Evolutionary conservation across 2,329 filamentous ascomycete genomes (phyloP), one percentile per base, ranked within the genome.

Genomic region (Nemania bipapillata): DNA sequence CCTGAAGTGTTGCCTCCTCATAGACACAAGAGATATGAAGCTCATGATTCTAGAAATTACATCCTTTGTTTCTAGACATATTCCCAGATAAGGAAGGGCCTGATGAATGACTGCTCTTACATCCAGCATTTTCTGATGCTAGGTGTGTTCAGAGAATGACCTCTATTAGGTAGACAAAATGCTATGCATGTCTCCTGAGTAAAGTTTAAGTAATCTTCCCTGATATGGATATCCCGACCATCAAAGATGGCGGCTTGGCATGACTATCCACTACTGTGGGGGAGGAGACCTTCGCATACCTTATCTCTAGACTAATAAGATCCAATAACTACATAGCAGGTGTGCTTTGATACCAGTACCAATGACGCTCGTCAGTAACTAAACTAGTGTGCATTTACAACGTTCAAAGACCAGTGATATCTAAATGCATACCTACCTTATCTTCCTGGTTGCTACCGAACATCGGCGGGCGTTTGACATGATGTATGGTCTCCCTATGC

Each of bases 241-340:
- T 45, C 22, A 7, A 26, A 50, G 47, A 54, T 35, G 50, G 12
- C 17, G 26, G 50, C 50, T 54, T 54, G 50, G 50, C 50, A 35
- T 54, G 26, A 30, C 17, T 28, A 7, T 12, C 22, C n/a, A 17
- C 49, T 26, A 50, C 22, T 59, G 57, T 49, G 65, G 60, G 61
- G 32, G 61, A 64, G 47, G 37, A 30, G 55, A 32, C 49, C 40
- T 32, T 45, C 47, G 32, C 26, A 54, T 59, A 49, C 57, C 52
- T 66, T 65, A 61, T 65, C 65, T 68, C 61, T 52, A 32, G 40
- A 53, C 58, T 57, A 53, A 53, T n/a, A n/a, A 11, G 35, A 54
- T 57, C 58, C 24, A 63, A 45, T 45, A 24, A 49, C n/a, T n/a
- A 32, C 7, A 12, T 50, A 45, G 15, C 24, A 50, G 15, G 15